phyloP scores from a whole-genome alignment of 2,329 filamentous ascomycete genomes.

The Colletotrichum destructivum region DNA sequence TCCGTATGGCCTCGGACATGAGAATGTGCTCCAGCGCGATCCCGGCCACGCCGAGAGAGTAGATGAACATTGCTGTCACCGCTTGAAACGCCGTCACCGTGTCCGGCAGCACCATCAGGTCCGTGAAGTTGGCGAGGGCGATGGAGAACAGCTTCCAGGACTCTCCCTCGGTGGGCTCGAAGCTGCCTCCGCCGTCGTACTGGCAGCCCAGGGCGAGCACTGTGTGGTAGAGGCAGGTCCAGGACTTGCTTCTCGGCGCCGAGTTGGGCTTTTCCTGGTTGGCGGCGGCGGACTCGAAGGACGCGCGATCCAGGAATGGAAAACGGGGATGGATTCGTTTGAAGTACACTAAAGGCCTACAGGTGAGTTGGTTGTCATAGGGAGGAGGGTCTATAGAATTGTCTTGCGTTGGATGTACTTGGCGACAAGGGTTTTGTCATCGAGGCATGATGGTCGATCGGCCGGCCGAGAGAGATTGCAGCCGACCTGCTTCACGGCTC shows the following conservation, averaged over 20 bases:
- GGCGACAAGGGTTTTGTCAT: constrained; percentile 22
- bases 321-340: constrained; percentile 54
- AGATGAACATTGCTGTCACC: constrained; percentile 51
- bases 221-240: constrained; percentile 53
- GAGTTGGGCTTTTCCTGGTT: constrained; percentile 6
- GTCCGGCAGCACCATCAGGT: constrained; percentile 51
- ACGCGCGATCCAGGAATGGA: constrained; percentile 52
- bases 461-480: background rate
- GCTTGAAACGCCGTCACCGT: constrained; percentile 51
- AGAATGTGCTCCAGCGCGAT: constrained; percentile 47
- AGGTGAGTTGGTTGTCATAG: background rate
- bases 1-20: constrained; percentile 49
- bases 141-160: constrained; percentile 45
- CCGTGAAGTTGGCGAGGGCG: constrained; percentile 50
- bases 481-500: constrained; percentile 15
- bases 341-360: constrained; percentile 52
- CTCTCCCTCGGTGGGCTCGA: constrained; percentile 37
- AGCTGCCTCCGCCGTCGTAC: constrained; percentile 47
- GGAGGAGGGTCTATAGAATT: background rate
- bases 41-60: constrained; percentile 47
- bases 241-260: constrained; percentile 42
- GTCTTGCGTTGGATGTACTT: constrained; percentile 35
- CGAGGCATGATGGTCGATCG: constrained; percentile 14
- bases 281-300: constrained; percentile 33
- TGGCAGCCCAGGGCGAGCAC: constrained; percentile 53